These are phyloP conservation scores for Taxawa tesnikishii DNA, from an alignment of 2,329 filamentous ascomycete genomes.

Conservation along the genomic window DNA sequence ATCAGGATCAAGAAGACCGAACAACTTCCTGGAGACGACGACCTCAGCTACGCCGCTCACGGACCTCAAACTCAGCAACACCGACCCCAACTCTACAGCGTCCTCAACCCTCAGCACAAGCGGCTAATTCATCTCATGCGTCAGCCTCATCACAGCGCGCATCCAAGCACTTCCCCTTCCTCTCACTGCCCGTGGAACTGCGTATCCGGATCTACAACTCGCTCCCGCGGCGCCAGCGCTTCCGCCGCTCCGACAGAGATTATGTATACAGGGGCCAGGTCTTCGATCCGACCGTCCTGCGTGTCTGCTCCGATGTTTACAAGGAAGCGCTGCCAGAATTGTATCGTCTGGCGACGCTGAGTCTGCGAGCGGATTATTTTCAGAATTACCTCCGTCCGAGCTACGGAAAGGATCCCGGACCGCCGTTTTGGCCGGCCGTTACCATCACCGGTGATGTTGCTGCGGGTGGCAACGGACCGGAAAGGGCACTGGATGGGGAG, in stretches of 20 bases:
- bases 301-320: background rate
- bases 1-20: too few relatives aligned
- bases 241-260: too few relatives aligned
- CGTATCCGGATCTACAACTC: background rate
- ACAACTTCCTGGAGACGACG: too few relatives aligned
- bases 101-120: too few relatives aligned
- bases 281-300: background rate
- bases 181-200: background rate
- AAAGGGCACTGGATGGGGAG: too few relatives aligned
- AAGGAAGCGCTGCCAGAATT: background rate
- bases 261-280: background rate
- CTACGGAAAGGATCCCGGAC: background rate
- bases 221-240: background rate
- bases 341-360: background rate
- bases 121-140: too few relatives aligned
- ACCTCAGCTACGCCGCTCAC: too few relatives aligned
- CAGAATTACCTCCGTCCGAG: background rate
- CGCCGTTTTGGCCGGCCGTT: background rate
- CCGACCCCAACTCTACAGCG: too few relatives aligned
- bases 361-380: background rate
- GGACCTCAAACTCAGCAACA: too few relatives aligned
- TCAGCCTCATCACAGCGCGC: too few relatives aligned
- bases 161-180: background rate
- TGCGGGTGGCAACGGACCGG: too few relatives aligned
- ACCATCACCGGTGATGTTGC: too few relatives aligned